phyloP scores from a whole-genome alignment of 2,329 filamentous ascomycete genomes.

The Coleophoma cylindrospora region DNA sequence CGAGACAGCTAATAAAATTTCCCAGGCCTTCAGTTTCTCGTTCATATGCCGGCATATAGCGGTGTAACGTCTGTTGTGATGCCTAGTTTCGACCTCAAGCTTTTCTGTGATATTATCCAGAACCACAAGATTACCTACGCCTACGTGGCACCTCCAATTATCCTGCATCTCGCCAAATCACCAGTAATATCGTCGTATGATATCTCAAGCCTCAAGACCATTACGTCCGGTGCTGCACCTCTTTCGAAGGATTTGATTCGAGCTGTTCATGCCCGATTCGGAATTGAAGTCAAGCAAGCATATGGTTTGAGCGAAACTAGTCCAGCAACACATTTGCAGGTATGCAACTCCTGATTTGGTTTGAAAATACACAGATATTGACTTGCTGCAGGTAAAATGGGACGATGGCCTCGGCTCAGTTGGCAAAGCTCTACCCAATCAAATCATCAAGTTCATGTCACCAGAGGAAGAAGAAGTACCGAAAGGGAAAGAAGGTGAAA shows the following conservation, averaged over 20 bases:
- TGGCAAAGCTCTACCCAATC: constrained; percentile 69
- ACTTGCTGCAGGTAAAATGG: constrained; percentile 37
- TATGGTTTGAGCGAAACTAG: constrained; percentile 85
- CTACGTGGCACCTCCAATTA: constrained; percentile 78
- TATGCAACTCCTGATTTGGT: constrained; percentile 31
- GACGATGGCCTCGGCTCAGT: constrained; percentile 78
- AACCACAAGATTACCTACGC: constrained; percentile 67
- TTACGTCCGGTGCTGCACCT: constrained; percentile 83
- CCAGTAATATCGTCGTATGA: constrained; percentile 75
- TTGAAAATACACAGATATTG: background rate
- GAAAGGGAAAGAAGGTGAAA: constrained; percentile 58
- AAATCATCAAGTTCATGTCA: constrained; percentile 71
- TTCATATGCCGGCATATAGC: constrained; percentile 60
- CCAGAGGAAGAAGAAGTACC: constrained; percentile 49
- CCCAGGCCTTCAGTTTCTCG: constrained; percentile 53
- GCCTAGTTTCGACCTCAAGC: constrained; percentile 72
- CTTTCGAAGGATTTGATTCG: constrained; percentile 74
- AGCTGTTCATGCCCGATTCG: constrained; percentile 65
- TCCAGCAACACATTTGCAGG: constrained; percentile 65
- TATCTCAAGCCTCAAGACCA: constrained; percentile 67
- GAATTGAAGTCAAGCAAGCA: constrained; percentile 77
- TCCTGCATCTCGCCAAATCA: constrained; percentile 74
- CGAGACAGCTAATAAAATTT: background rate
- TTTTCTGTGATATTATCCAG: constrained; percentile 71
- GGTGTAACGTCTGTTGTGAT: constrained; percentile 65